These are phyloP conservation scores for Ascomycota sp. DNA, from an alignment of 2,329 filamentous ascomycete species.

Conservation along the genomic window DNA sequence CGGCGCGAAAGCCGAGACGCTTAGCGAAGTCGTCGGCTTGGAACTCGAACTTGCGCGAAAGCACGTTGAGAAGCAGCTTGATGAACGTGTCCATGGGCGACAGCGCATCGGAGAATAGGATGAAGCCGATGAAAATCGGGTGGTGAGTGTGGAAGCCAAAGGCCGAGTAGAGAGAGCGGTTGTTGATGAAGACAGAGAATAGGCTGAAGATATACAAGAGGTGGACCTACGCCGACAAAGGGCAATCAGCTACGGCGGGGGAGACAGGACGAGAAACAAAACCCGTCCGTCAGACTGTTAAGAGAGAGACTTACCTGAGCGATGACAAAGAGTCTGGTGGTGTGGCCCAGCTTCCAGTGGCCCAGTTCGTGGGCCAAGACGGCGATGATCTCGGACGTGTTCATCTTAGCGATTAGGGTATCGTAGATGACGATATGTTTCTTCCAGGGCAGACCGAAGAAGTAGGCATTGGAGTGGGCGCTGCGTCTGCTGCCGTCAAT, in stretches of 20 bases:
- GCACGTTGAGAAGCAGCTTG: constrained; percentile 87
- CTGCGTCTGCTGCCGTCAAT: constrained; percentile 82
- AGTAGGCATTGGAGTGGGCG: constrained; percentile 80
- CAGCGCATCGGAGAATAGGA: constrained; percentile 92
- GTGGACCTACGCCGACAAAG: constrained; percentile 39
- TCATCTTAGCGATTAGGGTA: constrained; percentile 88
- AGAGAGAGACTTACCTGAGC: constrained; percentile 38
- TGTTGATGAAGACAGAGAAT: constrained; percentile 96
- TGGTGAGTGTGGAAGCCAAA: constrained; percentile 73
- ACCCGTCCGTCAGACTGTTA: too few species aligned
- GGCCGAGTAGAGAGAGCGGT: constrained; percentile 69
- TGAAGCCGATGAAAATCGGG: constrained; percentile 92
- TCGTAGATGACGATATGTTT: constrained; percentile 99
- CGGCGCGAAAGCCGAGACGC: constrained; percentile 60
- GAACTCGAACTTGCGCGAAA: constrained; percentile 90
- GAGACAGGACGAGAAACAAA: background rate
- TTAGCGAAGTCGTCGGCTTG: constrained; percentile 84
- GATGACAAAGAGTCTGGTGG: constrained; percentile 75
- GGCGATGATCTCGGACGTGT: constrained; percentile 79
- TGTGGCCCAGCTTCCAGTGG: constrained; percentile 93
- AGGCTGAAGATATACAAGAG: constrained; percentile 93
- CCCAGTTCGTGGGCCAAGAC: constrained; percentile 90
- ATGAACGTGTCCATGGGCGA: constrained; percentile 86
- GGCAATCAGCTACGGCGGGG: background rate
- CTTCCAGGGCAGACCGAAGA: constrained; percentile 96